Conservation (phyloP, 495 filamentous ascomycete species). For the Hapsidospora chrysogenum region DNA sequence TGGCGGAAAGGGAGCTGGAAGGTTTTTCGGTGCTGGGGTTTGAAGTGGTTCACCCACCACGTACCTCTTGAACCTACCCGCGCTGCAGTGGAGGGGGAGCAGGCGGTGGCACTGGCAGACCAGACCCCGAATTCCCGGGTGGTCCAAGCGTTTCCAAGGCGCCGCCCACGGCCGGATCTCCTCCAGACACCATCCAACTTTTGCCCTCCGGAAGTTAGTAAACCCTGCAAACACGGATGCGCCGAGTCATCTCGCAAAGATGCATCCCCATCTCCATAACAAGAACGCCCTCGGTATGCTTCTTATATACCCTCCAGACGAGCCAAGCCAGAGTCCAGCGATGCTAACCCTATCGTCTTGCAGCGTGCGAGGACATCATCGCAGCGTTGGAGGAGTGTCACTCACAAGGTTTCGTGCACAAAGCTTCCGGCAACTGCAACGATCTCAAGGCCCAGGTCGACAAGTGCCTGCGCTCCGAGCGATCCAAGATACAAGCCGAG, state of each 20-base stretch:
- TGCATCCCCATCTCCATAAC: slow-evolving; percentile 96
- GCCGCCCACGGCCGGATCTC: too few species aligned
- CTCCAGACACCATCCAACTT: too few species aligned
- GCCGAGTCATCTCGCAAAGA: slow-evolving; percentile 15
- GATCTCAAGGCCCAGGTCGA: slow-evolving; percentile 66
- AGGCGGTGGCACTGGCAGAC: too few species aligned
- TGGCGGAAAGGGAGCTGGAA: too few species aligned
- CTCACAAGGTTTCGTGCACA: slow-evolving; percentile 77
- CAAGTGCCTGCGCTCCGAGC: slow-evolving; percentile 63
- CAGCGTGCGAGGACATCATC: slow-evolving; percentile 92
- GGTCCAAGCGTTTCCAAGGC: too few species aligned
- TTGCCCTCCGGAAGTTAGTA: too few species aligned
- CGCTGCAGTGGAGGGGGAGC: too few species aligned
- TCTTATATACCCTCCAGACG: neutral
- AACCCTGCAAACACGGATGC: neutral
- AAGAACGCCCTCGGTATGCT: slow-evolving; percentile 67
- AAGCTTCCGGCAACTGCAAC: slow-evolving; percentile 79
- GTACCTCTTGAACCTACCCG: too few species aligned
- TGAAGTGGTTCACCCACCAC: too few species aligned
- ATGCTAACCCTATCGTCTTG: neutral
- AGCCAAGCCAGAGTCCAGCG: neutral
- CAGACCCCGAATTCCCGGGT: too few species aligned
- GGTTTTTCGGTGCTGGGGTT: too few species aligned
- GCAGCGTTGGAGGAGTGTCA: slow-evolving; percentile 88
- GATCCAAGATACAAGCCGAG: slow-evolving; percentile 52